Percentiles rank a stretch among this genome's conserved stretches.
phyloP scores from a whole-genome alignment of 1,284 basidiomycete species.

The Ustilago hordei region DNA sequence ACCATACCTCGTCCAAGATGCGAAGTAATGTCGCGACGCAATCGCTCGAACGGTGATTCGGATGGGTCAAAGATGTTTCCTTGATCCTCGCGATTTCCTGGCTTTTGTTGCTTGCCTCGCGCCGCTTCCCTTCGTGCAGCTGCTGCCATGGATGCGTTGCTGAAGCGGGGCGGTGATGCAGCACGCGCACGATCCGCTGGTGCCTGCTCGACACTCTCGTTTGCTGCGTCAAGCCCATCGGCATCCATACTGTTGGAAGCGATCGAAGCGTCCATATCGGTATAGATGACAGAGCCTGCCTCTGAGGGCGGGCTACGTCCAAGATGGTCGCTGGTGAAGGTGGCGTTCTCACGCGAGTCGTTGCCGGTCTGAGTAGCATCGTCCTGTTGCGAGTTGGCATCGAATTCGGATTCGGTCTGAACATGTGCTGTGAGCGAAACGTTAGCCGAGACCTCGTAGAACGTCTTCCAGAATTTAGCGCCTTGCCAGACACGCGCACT shows the following conservation, averaged over 20 bases:
- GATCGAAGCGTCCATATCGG: conserved; percentile 34
- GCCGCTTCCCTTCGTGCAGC: conserved; percentile 75
- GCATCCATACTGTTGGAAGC: conserved; percentile 13
- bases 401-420: conserved; percentile 42
- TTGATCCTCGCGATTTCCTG: conserved; percentile 30
- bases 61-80: conserved; percentile 67
- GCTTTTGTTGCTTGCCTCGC: conserved; percentile 38
- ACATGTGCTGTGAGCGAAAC: conserved; percentile 75
- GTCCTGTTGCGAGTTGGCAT: conserved; percentile 42
- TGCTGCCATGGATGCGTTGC: conserved; percentile 71
- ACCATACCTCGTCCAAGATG: conserved; percentile 31
- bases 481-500: conserved; percentile 88
- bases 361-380: conserved; percentile 36
- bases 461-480: conserved; percentile 95
- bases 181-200: conserved; percentile 74
- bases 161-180: conserved; percentile 73
- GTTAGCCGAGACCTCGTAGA: conserved; percentile 90
- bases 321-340: conserved; percentile 36
- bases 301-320: conserved; percentile 40
- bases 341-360: conserved; percentile 35
- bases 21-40: conserved; percentile 67
- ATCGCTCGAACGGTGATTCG: conserved; percentile 80
- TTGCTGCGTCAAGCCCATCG: conserved; percentile 25
- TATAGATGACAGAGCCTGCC: conserved; percentile 36
- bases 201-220: conserved; percentile 41